Percentiles rank a stretch among this genome's conserved stretches.
Conservation (phyloP, 2,329 filamentous ascomycete species). For the Aspergillus fructus region DNA sequence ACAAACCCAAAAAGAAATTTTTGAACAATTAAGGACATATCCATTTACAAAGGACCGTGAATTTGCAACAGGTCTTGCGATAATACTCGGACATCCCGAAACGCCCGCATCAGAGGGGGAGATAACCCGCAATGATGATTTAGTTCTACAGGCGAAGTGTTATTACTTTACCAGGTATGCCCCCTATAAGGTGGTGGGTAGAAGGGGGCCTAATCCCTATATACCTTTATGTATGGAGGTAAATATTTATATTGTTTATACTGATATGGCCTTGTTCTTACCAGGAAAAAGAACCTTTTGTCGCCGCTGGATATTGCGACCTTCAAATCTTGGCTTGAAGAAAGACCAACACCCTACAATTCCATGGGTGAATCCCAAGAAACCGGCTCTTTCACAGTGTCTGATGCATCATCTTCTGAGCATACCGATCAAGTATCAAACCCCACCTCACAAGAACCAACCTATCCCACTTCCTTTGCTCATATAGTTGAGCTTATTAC, state of each 20-base stretch:
- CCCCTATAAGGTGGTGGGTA: neutral
- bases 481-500: conserved; percentile 84
- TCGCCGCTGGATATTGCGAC: conserved; percentile 61
- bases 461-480: conserved; percentile 79
- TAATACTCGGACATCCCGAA: conserved; percentile 45
- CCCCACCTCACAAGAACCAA: conserved; percentile 53
- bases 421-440: conserved; percentile 20
- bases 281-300: conserved; percentile 38
- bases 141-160: conserved; percentile 48
- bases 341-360: conserved; percentile 10
- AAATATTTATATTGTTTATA: neutral
- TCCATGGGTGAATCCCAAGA: conserved; percentile 8
- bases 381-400: conserved; percentile 7
- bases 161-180: conserved; percentile 49
- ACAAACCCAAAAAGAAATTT: conserved; percentile 21
- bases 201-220: neutral
- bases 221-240: neutral
- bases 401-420: conserved; percentile 6
- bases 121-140: conserved; percentile 38
- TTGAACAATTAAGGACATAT: conserved; percentile 38
- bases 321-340: conserved; percentile 65
- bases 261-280: neutral
- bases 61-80: conserved; percentile 48
- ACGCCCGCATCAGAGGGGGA: conserved; percentile 40
- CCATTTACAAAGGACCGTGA: conserved; percentile 43